Percentiles rank a stretch among this genome's conserved stretches.
These are phyloP conservation scores for Tetrahymena malaccensis DNA, from an alignment of 73 alveolate species.

Conservation along the genomic window DNA sequence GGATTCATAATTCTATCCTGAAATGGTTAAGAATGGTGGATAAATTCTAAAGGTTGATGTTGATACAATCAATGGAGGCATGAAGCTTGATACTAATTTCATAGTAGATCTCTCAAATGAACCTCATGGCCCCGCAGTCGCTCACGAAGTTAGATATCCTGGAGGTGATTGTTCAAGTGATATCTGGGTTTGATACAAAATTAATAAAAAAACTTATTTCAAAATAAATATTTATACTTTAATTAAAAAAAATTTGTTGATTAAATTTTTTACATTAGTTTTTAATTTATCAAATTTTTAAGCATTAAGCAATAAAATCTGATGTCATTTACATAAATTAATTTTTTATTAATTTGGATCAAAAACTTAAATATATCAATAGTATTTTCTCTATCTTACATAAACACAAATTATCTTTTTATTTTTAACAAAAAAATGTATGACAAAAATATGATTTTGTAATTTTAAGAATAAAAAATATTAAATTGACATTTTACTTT, in stretches of 20 bases:
- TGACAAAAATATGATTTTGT: too few species aligned
- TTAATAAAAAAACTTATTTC: neutral
- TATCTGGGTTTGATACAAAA: constrained; percentile 1
- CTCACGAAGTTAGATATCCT: constrained; percentile 43
- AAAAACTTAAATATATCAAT: too few species aligned
- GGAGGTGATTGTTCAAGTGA: constrained; percentile 47
- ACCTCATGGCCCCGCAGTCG: neutral
- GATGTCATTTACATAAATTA: neutral
- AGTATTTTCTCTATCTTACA: too few species aligned
- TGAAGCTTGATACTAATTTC: constrained; percentile 18
- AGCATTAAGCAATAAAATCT: neutral
- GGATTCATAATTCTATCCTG: constrained; percentile 47
- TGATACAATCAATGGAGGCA: constrained; percentile 11
- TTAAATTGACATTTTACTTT: too few species aligned
- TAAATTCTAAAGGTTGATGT: neutral
- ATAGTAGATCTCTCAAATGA: constrained; percentile 24
- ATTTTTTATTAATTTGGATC: too few species aligned
- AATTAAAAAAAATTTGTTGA: too few species aligned
- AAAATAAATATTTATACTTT: neutral
- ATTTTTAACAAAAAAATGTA: too few species aligned
- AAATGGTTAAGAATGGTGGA: constrained; percentile 27
- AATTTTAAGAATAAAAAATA: too few species aligned
- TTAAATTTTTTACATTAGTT: neutral
- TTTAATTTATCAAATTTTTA: too few species aligned
- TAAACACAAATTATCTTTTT: too few species aligned